Conservation (phyloP, 129 eudicot genomes). For the Helianthus tuberosus region DNA sequence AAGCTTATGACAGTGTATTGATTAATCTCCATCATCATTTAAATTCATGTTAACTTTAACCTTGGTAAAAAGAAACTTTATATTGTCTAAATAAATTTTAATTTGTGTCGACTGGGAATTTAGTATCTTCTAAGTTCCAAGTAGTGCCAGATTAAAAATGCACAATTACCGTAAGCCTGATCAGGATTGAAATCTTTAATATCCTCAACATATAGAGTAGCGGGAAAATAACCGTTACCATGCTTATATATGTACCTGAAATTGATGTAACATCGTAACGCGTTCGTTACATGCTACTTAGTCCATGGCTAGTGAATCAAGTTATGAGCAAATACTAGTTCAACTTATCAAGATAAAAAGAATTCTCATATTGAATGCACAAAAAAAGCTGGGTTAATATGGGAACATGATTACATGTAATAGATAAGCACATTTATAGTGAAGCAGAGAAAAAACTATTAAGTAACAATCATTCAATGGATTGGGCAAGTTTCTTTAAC, state of each 20-base stretch:
- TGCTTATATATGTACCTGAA: constrained; percentile 87
- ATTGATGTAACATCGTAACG: background rate
- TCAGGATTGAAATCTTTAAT: constrained; percentile 80
- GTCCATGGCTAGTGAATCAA: background rate
- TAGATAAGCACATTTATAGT: too few species aligned
- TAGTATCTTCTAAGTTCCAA: background rate
- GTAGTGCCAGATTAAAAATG: constrained; percentile 9
- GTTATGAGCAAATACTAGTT: background rate
- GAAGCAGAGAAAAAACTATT: too few species aligned
- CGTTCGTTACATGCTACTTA: constrained; percentile 8
- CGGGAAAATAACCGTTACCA: constrained; percentile 85
- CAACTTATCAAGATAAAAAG: constrained; percentile 1
- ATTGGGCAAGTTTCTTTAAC: too few species aligned
- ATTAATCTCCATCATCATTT: background rate
- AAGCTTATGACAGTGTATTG: background rate
- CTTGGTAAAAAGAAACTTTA: background rate
- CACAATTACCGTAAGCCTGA: constrained; percentile 66
- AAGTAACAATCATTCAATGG: too few species aligned
- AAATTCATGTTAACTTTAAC: background rate
- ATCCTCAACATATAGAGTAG: constrained; percentile 76
- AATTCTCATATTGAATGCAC: background rate
- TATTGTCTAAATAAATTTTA: background rate
- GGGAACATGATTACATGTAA: too few species aligned
- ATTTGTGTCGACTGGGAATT: background rate
- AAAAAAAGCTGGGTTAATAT: too few species aligned